Evolutionary conservation across 495 filamentous ascomycete species (phyloP), one percentile per base, ranked within the genome.

Genomic region (Penicillium egyptiacum): DNA sequence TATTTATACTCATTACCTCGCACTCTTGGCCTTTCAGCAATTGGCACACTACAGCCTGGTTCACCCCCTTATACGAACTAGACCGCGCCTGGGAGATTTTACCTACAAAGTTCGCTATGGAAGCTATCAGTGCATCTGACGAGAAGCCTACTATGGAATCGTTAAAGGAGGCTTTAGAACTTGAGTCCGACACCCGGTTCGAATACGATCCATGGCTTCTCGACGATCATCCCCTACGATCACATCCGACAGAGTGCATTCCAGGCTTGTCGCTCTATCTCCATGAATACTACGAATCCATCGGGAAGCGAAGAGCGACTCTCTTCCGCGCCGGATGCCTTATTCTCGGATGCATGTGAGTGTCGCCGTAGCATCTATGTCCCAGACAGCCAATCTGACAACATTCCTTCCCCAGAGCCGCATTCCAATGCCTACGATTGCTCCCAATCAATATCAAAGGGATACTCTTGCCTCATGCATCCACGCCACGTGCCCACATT

Each of bases 211-310:
- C 66, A 22, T 73, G 67, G 66, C 53, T 70, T 33, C 49, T 77
- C 8, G 74, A 75, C 11, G 75, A 75, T 31, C 75, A 77, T 52
- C 75, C 73, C 9, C 67, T 75, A 10, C 75, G 75, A 14, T 71
- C 71, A 1, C 63, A 72, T 58, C 73, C 73, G 22, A 65, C 62
- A n/a, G 65, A 70, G 16, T 75, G 71, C 53, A 65, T 69, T 30
- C 71, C 75, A 3, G 69, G 69, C 0, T 17, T 72, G 30, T 42
- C 53, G 0, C 17, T 49, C 9, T 62, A 66, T 19, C 20, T 71
- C 10, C 20, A 58, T 9, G 35, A 39, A 39, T 39, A 39, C 16
- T 17, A 39, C 2, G 56, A 66, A 33, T 61, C 49, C 12, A 39
- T 39, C 1, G 56, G 28, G 56, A 51, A n/a, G 53, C 71, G 68